phyloP scores from a whole-genome alignment of 177 flowering plant species.

The Vitis hybrid region DNA sequence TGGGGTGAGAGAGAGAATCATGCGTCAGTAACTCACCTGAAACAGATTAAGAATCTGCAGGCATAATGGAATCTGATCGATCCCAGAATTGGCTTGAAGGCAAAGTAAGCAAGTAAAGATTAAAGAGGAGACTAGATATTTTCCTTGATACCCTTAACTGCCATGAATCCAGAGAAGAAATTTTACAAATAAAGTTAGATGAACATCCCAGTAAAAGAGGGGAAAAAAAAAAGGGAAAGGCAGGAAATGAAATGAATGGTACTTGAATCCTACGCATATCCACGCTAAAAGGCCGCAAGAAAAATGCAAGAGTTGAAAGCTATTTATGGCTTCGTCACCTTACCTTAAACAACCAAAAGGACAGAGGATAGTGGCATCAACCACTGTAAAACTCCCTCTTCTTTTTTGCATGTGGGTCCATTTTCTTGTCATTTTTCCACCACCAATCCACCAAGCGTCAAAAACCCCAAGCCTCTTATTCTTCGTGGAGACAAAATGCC shows the following conservation, averaged over 20 bases:
- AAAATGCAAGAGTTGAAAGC: slow-evolving; percentile 1
- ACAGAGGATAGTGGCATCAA: neutral
- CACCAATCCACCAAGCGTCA: slow-evolving; percentile 23
- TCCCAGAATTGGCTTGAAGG: slow-evolving; percentile 21
- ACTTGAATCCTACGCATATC: slow-evolving; percentile 22
- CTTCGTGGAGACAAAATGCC: slow-evolving; percentile 16
- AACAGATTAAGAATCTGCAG: slow-evolving; percentile 25
- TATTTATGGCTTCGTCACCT: neutral
- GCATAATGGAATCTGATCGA: slow-evolving; percentile 22
- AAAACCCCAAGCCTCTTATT: slow-evolving; percentile 8
- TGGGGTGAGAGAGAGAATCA: neutral
- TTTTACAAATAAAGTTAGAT: neutral
- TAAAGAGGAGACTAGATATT: neutral
- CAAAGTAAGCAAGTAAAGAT: slow-evolving; percentile 19
- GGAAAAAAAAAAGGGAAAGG: neutral
- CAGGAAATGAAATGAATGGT: neutral
- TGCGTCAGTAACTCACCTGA: slow-evolving; percentile 12
- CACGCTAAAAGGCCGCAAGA: neutral
- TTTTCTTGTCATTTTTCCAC: slow-evolving; percentile 9
- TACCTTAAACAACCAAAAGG: slow-evolving; percentile 7
- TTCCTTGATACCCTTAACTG: neutral
- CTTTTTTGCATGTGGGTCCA: slow-evolving; percentile 17
- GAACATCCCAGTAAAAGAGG: neutral
- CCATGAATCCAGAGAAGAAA: slow-evolving; percentile 9
- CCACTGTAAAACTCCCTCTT: too few relatives aligned